Percentiles rank a stretch among this genome's conserved stretches.
Conservation (phyloP, 2,329 filamentous ascomycete genomes). For the Pestalotiopsis sp. region DNA sequence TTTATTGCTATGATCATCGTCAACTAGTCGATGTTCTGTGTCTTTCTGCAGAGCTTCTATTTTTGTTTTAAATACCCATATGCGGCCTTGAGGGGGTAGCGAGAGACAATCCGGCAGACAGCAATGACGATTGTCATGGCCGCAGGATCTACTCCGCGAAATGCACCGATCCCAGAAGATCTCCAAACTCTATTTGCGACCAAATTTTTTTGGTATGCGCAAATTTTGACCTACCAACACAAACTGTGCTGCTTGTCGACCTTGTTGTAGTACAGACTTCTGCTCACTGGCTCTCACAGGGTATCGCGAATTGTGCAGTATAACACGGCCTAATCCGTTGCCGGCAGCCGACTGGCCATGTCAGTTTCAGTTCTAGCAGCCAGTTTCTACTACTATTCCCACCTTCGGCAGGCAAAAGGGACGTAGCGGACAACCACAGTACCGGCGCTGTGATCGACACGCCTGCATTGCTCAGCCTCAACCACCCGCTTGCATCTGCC, state of each 20-base stretch:
- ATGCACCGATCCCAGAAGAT: neutral
- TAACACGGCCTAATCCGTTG: neutral
- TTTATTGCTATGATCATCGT: no score
- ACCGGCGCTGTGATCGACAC: conserved; percentile 7
- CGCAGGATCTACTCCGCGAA: neutral
- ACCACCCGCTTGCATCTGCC: conserved; percentile 1
- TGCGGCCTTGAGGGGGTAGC: neutral
- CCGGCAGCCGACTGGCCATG: neutral
- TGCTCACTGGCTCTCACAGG: neutral
- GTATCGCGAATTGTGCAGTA: neutral
- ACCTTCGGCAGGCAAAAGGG: neutral
- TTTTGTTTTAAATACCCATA: neutral
- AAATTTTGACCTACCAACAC: neutral
- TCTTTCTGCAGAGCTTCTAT: neutral
- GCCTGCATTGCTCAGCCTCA: conserved; percentile 8
- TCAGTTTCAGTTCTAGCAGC: neutral
- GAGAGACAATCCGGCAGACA: neutral
- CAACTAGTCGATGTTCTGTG: neutral
- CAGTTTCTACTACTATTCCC: neutral
- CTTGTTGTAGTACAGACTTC: no score
- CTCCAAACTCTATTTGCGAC: neutral
- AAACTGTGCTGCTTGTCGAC: neutral
- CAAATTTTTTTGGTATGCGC: neutral
- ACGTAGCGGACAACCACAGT: neutral
- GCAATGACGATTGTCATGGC: neutral